Conservation (phyloP, 2,329 filamentous ascomycete species). For the Colletotrichum echinochloae region DNA sequence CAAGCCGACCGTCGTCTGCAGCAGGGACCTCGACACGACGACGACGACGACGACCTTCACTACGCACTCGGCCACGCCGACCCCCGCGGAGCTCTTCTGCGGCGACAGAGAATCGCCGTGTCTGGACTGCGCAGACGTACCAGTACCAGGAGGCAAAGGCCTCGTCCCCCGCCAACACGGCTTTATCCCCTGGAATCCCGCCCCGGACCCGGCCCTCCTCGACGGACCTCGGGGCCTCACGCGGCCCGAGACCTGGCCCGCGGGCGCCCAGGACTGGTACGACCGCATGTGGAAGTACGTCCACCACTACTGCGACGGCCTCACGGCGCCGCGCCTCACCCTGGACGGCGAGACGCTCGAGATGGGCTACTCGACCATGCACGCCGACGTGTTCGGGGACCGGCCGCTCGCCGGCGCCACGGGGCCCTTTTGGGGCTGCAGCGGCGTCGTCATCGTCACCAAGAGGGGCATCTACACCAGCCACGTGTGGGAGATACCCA, state of each 20-base stretch:
- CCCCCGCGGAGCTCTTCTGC: neutral
- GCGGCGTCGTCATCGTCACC: conserved; percentile 24
- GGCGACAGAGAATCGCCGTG: conserved; percentile 4
- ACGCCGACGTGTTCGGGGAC: conserved; percentile 12
- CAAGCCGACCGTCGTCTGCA: conserved; percentile 29
- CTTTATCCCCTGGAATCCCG: neutral
- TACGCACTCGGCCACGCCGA: neutral
- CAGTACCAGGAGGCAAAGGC: neutral
- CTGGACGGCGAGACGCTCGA: neutral
- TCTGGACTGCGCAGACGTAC: neutral
- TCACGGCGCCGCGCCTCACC: neutral
- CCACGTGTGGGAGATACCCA: conserved; percentile 34
- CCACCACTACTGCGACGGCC: conserved; percentile 33
- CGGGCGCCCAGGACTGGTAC: conserved; percentile 44
- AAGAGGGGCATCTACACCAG: conserved; percentile 31
- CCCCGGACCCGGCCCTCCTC: conserved; percentile 1
- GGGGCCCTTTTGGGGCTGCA: conserved; percentile 37
- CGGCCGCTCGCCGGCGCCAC: conserved; percentile 11
- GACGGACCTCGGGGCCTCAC: conserved; percentile 10
- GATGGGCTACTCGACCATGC: conserved; percentile 21
- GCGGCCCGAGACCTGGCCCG: neutral
- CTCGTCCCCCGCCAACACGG: conserved; percentile 4
- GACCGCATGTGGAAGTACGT: conserved; percentile 55
- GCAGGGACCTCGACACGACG: conserved; percentile 13
- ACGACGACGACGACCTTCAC: conserved; percentile 19